phyloP scores from a whole-genome alignment of 2,329 filamentous ascomycete genomes.

The Cryphonectria carpinicola region DNA sequence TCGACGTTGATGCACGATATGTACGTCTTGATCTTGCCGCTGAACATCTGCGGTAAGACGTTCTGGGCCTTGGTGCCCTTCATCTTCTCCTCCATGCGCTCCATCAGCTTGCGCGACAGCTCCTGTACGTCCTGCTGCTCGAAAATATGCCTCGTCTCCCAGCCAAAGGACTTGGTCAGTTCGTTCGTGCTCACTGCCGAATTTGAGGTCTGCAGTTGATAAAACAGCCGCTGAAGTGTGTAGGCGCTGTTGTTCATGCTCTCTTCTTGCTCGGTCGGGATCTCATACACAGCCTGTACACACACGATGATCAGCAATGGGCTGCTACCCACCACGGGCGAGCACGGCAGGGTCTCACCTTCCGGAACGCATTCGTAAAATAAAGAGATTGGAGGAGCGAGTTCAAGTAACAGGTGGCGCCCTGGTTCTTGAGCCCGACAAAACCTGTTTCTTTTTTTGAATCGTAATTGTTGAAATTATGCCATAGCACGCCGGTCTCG shows the following conservation, averaged over 20 bases:
- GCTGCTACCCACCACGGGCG: conserved; percentile 22
- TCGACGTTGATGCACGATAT: conserved; percentile 98
- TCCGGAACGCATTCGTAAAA: conserved; percentile 91
- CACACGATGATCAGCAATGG: conserved; percentile 23
- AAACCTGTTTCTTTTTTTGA: conserved; percentile 99
- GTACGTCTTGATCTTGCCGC: conserved; percentile 98
- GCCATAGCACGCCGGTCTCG: conserved; percentile 87
- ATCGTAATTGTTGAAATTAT: conserved; percentile 92
- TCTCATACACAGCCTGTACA: conserved; percentile 86
- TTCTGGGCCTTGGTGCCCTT: conserved; percentile 93
- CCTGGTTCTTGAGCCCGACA: conserved; percentile 95
- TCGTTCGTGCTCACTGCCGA: conserved; percentile 87
- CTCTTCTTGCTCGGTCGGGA: conserved; percentile 86
- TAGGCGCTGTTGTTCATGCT: conserved; percentile 88
- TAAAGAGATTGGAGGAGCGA: conserved; percentile 83
- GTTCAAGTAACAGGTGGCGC: conserved; percentile 88
- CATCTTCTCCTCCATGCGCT: conserved; percentile 96
- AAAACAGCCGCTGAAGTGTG: conserved; percentile 91
- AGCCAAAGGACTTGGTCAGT: conserved; percentile 94
- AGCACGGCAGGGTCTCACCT: conserved; percentile 56
- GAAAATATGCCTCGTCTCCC: conserved; percentile 97
- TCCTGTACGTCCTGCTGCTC: conserved; percentile 99
- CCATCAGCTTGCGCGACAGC: conserved; percentile 94
- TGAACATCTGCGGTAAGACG: conserved; percentile 86
- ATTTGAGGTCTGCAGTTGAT: conserved; percentile 86